Evolutionary conservation across 2,329 filamentous ascomycete genomes (phyloP), one percentile per base, ranked within the genome.

Genomic region (Hymenotorrendiella dingleyae): DNA sequence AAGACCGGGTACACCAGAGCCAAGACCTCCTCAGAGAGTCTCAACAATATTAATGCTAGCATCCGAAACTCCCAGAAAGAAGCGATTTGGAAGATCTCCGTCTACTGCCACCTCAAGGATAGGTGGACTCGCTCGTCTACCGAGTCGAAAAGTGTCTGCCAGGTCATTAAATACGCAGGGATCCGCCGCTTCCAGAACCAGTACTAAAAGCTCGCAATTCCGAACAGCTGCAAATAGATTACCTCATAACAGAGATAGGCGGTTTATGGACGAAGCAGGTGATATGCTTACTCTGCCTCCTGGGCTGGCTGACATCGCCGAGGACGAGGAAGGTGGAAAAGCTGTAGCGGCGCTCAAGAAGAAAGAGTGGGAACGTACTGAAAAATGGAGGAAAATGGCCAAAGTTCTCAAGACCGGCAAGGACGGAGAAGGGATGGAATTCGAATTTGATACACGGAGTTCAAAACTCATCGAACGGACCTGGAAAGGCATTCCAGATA

Each of bases 401-500:
- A 78, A 72, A 54, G 64, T 78, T 17, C 61, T 72, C 46, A 74
- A 68, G 37, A 66, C 63, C n/a, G 71, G 70, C 28, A 66, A 54
- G 32, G 67, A 73, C 44, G 71, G 72, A 26, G 69, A 76, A 59
- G 78, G 78, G 36, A 80, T 78, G 66, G 67, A 78, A 48, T 81
- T 79, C 56, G 84, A 89, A 42, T 97, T 97, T 60, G 89, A 96
- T 64, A 76, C 78, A 27, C 80, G 75, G 50, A 86, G 84, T 61
- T 74, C 85, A n/a, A 90, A 96, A 63, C 71, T 98, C 32, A 82
- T 95, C 45, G 84, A 90, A 53, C 79, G 93, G 43, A 94, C 89
- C 1, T 98, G 93, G 93, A 98, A 98, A 62, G 93, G 93, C 22
- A 95, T 98, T 50, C 93, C 93, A 0, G 93, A 98, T 64, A 81